phyloP scores from a whole-genome alignment of 2,329 filamentous ascomycete species.

The Ilyonectria destructans region DNA sequence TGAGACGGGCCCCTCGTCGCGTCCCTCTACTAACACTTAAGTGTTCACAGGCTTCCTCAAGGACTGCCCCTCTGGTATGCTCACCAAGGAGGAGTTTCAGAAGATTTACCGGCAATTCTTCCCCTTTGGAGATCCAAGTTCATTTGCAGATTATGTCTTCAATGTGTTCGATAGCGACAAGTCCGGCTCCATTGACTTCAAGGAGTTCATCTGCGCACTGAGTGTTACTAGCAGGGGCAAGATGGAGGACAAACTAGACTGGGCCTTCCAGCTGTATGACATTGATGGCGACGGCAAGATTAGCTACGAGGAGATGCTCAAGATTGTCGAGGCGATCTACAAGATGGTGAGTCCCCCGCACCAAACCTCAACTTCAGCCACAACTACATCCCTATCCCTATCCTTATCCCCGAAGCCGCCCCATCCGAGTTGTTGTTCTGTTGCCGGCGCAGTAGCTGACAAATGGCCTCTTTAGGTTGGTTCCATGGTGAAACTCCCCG shows the following conservation, averaged over 20 bases:
- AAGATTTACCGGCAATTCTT: conserved; percentile 99
- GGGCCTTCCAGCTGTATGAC: conserved; percentile 99
- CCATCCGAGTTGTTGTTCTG: background rate
- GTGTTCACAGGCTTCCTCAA: conserved; percentile 86
- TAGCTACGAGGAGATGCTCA: conserved; percentile 98
- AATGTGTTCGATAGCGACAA: conserved; percentile 99
- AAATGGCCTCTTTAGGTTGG: conserved; percentile 77
- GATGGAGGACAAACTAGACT: conserved; percentile 99
- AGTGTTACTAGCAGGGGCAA: conserved; percentile 97
- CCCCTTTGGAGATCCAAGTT: conserved; percentile 96
- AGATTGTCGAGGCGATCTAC: conserved; percentile 99
- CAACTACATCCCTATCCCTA: background rate
- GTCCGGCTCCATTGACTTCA: conserved; percentile 98
- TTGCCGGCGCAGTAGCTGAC: conserved; percentile 27
- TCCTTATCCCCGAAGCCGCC: background rate
- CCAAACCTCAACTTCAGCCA: background rate
- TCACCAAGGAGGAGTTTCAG: conserved; percentile 98
- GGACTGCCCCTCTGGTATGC: conserved; percentile 96
- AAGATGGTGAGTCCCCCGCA: conserved; percentile 83
- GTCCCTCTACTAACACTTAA: conserved; percentile 34
- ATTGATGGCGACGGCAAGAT: conserved; percentile 99
- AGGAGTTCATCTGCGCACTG: conserved; percentile 98
- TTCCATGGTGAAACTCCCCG: conserved; percentile 98
- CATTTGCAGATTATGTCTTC: conserved; percentile 99
- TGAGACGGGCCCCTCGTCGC: conserved; percentile 3